A percentile compares a stretch with the other conserved stretches of the same genome.
Conservation (phyloP, 306 rosid species). For the Dryas drummondii region DNA sequence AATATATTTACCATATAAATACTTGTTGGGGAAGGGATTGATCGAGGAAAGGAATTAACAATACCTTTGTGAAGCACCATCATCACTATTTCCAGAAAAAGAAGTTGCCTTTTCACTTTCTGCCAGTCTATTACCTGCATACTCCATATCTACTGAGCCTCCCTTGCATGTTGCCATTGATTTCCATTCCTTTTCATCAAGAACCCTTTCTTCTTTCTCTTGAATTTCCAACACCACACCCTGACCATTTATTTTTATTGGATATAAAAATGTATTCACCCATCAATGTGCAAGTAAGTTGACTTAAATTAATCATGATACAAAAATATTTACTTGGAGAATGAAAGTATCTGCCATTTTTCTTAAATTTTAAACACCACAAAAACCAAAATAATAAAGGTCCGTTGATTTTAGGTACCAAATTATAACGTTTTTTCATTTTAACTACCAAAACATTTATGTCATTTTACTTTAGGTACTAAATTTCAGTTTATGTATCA, state of each 20-base stretch:
- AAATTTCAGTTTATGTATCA: no score
- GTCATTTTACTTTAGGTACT: no score
- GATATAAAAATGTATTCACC: background rate
- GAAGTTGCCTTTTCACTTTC: slow-evolving; percentile 28
- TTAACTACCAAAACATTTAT: no score
- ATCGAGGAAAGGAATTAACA: background rate
- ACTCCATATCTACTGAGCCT: slow-evolving; percentile 27
- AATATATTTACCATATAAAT: background rate
- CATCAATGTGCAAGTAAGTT: slow-evolving; percentile 12
- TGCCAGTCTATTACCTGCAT: slow-evolving; percentile 10
- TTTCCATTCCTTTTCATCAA: slow-evolving; percentile 19
- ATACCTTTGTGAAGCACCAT: slow-evolving; percentile 40
- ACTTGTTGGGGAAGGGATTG: background rate
- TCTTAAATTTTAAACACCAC: background rate
- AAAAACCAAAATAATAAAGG: background rate
- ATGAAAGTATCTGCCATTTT: background rate
- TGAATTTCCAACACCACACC: slow-evolving; percentile 27
- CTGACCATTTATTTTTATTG: slow-evolving; percentile 33
- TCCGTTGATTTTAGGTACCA: no score
- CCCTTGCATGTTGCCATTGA: slow-evolving; percentile 12
- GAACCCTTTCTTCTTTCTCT: slow-evolving; percentile 19
- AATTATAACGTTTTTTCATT: no score
- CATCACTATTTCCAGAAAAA: slow-evolving; percentile 17
- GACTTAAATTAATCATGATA: slow-evolving; percentile 4
- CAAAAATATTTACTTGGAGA: background rate